Evolutionary conservation across 2,329 filamentous ascomycete species (phyloP).

Genomic region (Davidsoniella virescens): DNA sequence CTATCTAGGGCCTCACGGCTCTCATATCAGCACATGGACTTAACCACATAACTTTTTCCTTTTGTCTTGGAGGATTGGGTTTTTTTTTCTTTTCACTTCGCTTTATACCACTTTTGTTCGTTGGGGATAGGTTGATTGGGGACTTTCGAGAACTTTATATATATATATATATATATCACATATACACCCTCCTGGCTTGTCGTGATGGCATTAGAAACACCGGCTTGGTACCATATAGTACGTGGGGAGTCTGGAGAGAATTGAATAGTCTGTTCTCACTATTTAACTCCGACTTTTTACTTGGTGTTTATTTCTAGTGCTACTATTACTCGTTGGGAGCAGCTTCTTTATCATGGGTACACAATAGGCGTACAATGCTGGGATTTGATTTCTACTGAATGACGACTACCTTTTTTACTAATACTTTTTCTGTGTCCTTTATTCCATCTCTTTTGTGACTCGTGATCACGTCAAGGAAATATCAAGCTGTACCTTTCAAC

Average conservation of each 20-base stretch:
- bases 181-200: background rate
- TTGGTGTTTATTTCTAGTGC: background rate
- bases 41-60: background rate
- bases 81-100: constrained; percentile 7
- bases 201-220: background rate
- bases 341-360: constrained; percentile 3
- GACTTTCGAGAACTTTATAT: constrained; percentile 12
- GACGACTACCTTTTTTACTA: constrained; percentile 5
- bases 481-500: too few relatives aligned
- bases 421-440: background rate
- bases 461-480: background rate
- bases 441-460: background rate
- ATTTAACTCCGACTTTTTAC: constrained; percentile 8
- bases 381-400: constrained; percentile 13
- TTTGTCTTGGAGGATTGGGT: background rate
- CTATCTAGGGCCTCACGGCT: background rate
- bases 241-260: constrained; percentile 2
- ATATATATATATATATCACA: too few relatives aligned
- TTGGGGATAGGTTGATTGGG: constrained; percentile 12
- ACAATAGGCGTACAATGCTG: constrained; percentile 5
- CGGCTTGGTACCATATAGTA: background rate
- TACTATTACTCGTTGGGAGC: background rate
- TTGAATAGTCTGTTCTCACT: constrained; percentile 12
- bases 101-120: constrained; percentile 13
- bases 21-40: too few relatives aligned